A percentile compares a stretch with the other conserved stretches of the same genome.
These are phyloP conservation scores for Rugonectria rugulosa DNA, from an alignment of 2,329 filamentous ascomycete species.

Conservation along the genomic window DNA sequence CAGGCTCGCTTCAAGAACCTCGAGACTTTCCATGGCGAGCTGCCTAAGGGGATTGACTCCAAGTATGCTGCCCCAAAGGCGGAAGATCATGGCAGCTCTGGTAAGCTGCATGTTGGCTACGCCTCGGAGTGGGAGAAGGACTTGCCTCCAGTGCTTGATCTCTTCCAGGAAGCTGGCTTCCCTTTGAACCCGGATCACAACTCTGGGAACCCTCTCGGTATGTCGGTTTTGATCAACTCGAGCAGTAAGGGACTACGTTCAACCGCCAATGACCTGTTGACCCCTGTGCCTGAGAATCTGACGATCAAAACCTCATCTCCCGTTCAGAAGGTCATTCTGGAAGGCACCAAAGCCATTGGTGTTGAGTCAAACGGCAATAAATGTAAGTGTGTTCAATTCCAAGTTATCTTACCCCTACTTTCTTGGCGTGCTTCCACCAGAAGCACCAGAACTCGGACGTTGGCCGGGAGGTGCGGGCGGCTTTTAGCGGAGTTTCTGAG, in stretches of 20 bases:
- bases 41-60: constrained; percentile 45
- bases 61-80: constrained; percentile 57
- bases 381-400: no score
- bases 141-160: constrained; percentile 52
- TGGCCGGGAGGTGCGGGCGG: no score
- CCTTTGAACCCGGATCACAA: constrained; percentile 63
- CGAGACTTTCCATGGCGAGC: constrained; percentile 58
- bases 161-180: constrained; percentile 57
- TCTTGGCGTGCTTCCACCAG: no score
- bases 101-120: constrained; percentile 58
- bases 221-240: constrained; percentile 59
- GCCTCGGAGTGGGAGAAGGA: constrained; percentile 58
- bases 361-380: constrained; percentile 28
- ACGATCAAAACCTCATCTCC: constrained; percentile 28
- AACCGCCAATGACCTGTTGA: constrained; percentile 60
- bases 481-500: neutral
- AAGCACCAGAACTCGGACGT: no score
- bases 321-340: constrained; percentile 28
- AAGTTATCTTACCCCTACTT: no score
- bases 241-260: constrained; percentile 56
- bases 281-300: constrained; percentile 52
- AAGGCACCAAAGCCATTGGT: constrained; percentile 28
- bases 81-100: constrained; percentile 57
- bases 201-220: constrained; percentile 64
- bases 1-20: constrained; percentile 59